A percentile compares a stretch with the other conserved stretches of the same genome.
Conservation (phyloP, 225 moss, liverwort and hornwort genomes). For the Neckera pumila region DNA sequence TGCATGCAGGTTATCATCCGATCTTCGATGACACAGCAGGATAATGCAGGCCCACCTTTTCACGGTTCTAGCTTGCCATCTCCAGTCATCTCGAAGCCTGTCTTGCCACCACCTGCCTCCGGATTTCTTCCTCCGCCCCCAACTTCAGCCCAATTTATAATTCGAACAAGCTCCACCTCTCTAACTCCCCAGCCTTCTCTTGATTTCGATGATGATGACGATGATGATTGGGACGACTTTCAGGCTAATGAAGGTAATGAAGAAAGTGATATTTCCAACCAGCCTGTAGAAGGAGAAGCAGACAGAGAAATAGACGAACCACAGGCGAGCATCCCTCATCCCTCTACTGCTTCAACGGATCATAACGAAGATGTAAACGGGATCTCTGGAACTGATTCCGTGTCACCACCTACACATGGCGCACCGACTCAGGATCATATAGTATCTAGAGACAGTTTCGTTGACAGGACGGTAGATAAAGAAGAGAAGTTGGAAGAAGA, state of each 20-base stretch:
- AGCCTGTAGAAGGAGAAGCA: constrained; percentile 8
- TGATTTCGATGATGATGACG: constrained; percentile 50
- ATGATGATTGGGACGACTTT: constrained; percentile 94
- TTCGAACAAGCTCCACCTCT: constrained; percentile 26
- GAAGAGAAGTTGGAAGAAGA: constrained; percentile 1
- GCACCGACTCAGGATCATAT: constrained; percentile 6
- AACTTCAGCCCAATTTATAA: constrained; percentile 32
- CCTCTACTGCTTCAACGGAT: constrained; percentile 12
- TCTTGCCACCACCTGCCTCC: constrained; percentile 27
- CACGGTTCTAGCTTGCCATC: constrained; percentile 22
- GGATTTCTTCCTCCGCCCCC: constrained; percentile 65
- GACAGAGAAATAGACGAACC: neutral
- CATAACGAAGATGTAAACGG: constrained; percentile 11
- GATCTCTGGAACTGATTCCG: neutral
- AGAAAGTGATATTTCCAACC: constrained; percentile 6
- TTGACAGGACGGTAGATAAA: constrained; percentile 7
- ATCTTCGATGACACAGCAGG: constrained; percentile 78
- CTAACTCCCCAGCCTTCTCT: constrained; percentile 33
- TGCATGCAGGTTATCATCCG: constrained; percentile 65
- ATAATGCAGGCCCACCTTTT: constrained; percentile 20
- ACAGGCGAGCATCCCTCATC: constrained; percentile 24
- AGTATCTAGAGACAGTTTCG: constrained; percentile 7
- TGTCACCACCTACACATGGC: neutral
- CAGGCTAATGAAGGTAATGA: constrained; percentile 58
- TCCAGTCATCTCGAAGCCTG: constrained; percentile 28